These are phyloP conservation scores for Fusarium sp. DNA, from an alignment of 2,329 filamentous ascomycete genomes.

Conservation along the genomic window DNA sequence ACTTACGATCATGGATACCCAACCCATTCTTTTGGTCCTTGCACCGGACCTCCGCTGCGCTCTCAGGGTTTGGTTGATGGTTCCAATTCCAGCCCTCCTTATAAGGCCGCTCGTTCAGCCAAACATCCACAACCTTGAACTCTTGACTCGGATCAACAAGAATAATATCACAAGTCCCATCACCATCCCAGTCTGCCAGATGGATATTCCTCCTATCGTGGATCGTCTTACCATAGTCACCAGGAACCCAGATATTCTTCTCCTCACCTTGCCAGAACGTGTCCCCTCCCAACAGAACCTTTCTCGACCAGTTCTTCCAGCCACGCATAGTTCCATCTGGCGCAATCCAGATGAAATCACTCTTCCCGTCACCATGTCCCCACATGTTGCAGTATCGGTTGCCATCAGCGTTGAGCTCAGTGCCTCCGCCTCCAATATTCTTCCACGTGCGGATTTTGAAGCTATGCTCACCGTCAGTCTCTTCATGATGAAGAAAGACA, in stretches of 20 bases:
- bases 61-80: neutral
- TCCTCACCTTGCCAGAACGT: neutral
- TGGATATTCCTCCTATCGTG: slow-evolving; percentile 3
- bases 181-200: slow-evolving; percentile 16
- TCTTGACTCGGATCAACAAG: neutral
- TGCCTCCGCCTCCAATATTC: neutral
- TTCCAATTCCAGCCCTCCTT: slow-evolving; percentile 1
- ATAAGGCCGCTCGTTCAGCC: slow-evolving; percentile 1
- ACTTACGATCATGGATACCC: slow-evolving; percentile 1
- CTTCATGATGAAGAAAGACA: slow-evolving; percentile 23
- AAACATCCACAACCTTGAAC: slow-evolving; percentile 8
- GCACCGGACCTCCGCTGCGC: neutral
- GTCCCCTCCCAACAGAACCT: neutral
- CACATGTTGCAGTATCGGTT: slow-evolving; percentile 42
- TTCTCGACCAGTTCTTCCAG: slow-evolving; percentile 2
- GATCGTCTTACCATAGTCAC: neutral
- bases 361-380: slow-evolving; percentile 12
- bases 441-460: slow-evolving; percentile 11
- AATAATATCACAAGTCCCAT: slow-evolving; percentile 18
- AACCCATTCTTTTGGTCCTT: slow-evolving; percentile 3
- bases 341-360: slow-evolving; percentile 35
- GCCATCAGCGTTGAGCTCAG: slow-evolving; percentile 21
- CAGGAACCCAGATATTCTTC: neutral
- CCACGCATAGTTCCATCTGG: neutral
- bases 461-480: neutral